These are phyloP conservation scores for Bipolaris zeicola DNA, from an alignment of 2,329 filamentous ascomycete species.

Conservation along the genomic window DNA sequence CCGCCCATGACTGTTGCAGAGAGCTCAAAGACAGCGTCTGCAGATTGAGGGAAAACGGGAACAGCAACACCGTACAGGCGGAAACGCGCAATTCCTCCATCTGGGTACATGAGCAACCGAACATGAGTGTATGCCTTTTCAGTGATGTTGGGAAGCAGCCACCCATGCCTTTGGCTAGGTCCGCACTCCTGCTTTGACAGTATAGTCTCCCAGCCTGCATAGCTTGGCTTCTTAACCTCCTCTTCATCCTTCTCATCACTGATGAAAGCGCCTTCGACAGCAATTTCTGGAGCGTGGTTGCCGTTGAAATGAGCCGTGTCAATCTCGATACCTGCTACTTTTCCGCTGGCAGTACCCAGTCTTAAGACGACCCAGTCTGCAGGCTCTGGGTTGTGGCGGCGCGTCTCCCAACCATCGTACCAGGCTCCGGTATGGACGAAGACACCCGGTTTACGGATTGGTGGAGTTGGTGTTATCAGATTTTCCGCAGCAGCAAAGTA, in stretches of 20 bases:
- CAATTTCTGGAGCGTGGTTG: conserved; percentile 80
- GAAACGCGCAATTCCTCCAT: conserved; percentile 82
- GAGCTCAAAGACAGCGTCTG: conserved; percentile 71
- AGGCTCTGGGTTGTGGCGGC: conserved; percentile 62
- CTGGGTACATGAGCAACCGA: conserved; percentile 81
- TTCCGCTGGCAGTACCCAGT: conserved; percentile 69
- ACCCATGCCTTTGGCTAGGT: conserved; percentile 73
- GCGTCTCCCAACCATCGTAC: conserved; percentile 70
- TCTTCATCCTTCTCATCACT: conserved; percentile 62
- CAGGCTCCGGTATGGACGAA: conserved; percentile 66
- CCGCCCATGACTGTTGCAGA: conserved; percentile 80
- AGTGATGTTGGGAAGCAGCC: conserved; percentile 65
- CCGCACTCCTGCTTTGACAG: conserved; percentile 73
- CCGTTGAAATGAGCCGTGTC: conserved; percentile 83
- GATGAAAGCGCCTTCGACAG: conserved; percentile 74
- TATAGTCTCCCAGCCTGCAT: conserved; percentile 69
- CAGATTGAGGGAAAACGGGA: conserved; percentile 73
- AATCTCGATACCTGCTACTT: conserved; percentile 74
- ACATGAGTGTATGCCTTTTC: conserved; percentile 78
- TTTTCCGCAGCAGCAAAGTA: conserved; percentile 66
- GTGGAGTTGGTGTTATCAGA: conserved; percentile 62
- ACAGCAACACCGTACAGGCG: conserved; percentile 76
- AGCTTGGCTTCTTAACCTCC: conserved; percentile 58
- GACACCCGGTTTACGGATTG: conserved; percentile 62
- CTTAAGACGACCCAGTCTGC: conserved; percentile 66